phyloP scores from a whole-genome alignment of 495 filamentous ascomycete genomes.

The Penicillium samsonianum region DNA sequence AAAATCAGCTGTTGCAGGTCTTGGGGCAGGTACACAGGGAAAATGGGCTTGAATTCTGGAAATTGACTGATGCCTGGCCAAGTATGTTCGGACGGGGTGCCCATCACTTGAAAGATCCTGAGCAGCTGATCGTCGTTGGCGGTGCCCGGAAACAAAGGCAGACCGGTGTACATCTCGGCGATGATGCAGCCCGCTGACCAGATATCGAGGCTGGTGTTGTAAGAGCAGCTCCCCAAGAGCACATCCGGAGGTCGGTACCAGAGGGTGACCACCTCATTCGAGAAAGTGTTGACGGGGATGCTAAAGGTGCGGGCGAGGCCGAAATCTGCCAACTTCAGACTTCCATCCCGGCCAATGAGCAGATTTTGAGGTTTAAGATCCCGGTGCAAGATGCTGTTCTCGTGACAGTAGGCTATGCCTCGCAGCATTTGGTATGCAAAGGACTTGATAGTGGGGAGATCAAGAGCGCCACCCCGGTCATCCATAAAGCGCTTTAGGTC shows the following conservation, averaged over 20 bases:
- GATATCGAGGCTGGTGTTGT: neutral
- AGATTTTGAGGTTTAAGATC: neutral
- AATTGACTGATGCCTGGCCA: neutral
- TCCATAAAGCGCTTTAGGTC: slow-evolving; percentile 1
- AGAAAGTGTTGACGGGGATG: neutral
- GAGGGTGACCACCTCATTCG: neutral
- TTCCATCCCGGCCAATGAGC: neutral
- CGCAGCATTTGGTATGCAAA: neutral
- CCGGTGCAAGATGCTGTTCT: neutral
- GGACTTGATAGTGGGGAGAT: neutral
- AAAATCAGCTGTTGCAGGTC: too few relatives aligned
- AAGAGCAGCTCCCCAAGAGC: neutral
- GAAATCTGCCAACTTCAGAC: neutral
- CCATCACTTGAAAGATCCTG: neutral
- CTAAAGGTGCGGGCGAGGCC: neutral
- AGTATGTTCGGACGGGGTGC: neutral
- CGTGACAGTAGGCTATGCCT: neutral
- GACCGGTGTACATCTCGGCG: neutral
- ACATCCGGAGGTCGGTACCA: neutral
- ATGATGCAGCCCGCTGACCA: neutral
- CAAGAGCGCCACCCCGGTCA: neutral
- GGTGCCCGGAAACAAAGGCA: neutral
- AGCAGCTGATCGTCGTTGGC: neutral
- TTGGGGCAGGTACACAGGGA: neutral
- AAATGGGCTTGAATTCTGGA: neutral